Percentiles rank a stretch among this genome's conserved stretches.
phyloP scores from a whole-genome alignment of 306 rosid species.

The Coriaria nepalensis region DNA sequence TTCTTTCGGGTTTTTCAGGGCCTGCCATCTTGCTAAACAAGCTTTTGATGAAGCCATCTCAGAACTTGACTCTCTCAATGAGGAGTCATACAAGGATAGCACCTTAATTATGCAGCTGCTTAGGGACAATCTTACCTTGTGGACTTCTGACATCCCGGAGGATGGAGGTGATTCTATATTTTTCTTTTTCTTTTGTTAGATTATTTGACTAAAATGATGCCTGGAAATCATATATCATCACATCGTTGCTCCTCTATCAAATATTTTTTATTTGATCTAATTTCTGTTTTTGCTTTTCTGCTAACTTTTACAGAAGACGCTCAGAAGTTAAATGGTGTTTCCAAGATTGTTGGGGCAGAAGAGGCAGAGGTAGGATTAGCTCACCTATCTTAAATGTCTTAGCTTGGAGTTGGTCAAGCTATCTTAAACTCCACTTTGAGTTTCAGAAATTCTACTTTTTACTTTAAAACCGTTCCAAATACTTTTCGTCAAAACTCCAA shows the following conservation, averaged over 20 bases:
- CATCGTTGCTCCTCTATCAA: too few relatives aligned
- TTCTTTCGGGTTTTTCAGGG: slow-evolving; percentile 27
- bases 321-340: slow-evolving; percentile 54
- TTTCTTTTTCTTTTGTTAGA: too few relatives aligned
- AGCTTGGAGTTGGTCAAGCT: too few relatives aligned
- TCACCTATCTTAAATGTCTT: too few relatives aligned
- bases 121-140: slow-evolving; percentile 62
- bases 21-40: slow-evolving; percentile 60
- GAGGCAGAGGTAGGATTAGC: slow-evolving; percentile 46
- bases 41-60: slow-evolving; percentile 60
- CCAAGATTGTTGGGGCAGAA: slow-evolving; percentile 46
- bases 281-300: not conserved
- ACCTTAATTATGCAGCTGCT: slow-evolving; percentile 69
- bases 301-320: slow-evolving; percentile 44
- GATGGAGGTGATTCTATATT: slow-evolving; percentile 40
- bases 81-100: slow-evolving; percentile 73
- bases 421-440: too few relatives aligned
- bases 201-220: too few relatives aligned
- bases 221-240: too few relatives aligned
- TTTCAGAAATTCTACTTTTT: too few relatives aligned
- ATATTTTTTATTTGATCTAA: too few relatives aligned
- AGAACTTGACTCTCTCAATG: slow-evolving; percentile 49
- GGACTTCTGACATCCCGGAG: slow-evolving; percentile 69
- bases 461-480: too few relatives aligned
- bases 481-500: too few relatives aligned